phyloP scores from a whole-genome alignment of 108 stramenopile genomes.

The Cyclotella cryptica region DNA sequence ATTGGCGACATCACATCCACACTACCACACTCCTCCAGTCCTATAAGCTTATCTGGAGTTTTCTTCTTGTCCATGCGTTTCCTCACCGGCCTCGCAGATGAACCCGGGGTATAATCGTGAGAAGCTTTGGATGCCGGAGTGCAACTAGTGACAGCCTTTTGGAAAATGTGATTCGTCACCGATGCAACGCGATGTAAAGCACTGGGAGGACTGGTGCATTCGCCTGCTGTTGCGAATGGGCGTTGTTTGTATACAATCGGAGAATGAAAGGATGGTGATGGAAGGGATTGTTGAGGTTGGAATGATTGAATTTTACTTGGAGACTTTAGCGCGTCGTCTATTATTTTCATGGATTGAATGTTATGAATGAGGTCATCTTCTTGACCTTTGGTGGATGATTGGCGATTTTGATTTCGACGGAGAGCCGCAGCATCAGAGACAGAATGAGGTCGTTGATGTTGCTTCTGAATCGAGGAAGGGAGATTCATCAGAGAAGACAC shows the following conservation, averaged over 20 bases:
- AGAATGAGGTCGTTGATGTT: not conserved
- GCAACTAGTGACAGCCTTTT: no score
- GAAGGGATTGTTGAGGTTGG: no score
- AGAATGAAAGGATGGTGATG: not conserved
- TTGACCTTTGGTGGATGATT: not conserved
- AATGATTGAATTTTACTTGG: not conserved
- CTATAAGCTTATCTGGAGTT: conserved; percentile 18
- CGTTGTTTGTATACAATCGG: not conserved
- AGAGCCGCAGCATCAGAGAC: no score
- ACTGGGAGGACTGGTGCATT: not conserved
- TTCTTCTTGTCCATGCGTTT: conserved; percentile 27
- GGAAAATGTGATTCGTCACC: no score
- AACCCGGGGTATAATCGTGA: not conserved
- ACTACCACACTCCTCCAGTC: not conserved
- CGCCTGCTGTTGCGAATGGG: not conserved
- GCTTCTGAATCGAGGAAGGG: not conserved
- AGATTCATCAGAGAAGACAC: conserved; percentile 5
- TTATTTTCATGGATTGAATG: conserved; percentile 7
- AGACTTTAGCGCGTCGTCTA: not conserved
- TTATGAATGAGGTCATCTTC: not conserved
- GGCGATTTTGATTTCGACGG: not conserved
- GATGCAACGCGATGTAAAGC: not conserved
- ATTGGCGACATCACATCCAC: not conserved
- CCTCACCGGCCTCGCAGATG: not conserved
- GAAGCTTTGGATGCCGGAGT: not conserved